Evolutionary conservation across 345 rosid species (phyloP).

Genomic region (Raphanus sativus): DNA sequence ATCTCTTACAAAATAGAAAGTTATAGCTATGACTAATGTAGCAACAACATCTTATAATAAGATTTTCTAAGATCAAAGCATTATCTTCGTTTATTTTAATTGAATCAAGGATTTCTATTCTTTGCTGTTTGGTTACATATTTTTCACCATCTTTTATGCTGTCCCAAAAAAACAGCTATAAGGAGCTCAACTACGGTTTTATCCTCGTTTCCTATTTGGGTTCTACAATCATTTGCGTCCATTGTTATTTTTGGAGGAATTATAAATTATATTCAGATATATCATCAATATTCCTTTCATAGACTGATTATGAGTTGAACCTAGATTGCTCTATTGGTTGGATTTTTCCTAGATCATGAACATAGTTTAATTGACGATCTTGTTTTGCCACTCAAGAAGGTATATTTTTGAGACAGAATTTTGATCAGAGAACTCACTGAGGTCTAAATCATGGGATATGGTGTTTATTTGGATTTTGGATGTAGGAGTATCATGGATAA

Average conservation of each 20-base stretch:
- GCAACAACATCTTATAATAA: background rate
- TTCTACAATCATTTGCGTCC: too few relatives aligned
- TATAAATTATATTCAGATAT: background rate
- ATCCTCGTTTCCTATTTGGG: background rate
- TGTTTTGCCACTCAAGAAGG: background rate
- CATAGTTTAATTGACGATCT: too few relatives aligned
- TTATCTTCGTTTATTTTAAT: too few relatives aligned
- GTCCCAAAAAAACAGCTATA: background rate
- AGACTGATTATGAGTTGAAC: background rate
- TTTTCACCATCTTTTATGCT: background rate
- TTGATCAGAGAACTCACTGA: background rate
- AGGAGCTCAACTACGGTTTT: background rate
- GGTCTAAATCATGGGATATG: background rate
- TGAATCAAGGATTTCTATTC: too few relatives aligned
- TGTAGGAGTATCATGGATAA: background rate
- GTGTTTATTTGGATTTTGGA: background rate
- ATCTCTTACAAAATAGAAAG: too few relatives aligned
- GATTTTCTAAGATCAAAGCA: too few relatives aligned
- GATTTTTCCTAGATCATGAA: background rate
- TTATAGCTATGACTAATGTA: too few relatives aligned
- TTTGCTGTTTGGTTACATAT: too few relatives aligned
- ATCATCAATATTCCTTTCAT: background rate
- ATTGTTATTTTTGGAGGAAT: too few relatives aligned
- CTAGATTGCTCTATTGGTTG: background rate
- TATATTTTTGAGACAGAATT: background rate